Evolutionary conservation across 2,329 filamentous ascomycete species (phyloP), one percentile per base, ranked within the genome.

Genomic region (Ophiostoma montium): DNA sequence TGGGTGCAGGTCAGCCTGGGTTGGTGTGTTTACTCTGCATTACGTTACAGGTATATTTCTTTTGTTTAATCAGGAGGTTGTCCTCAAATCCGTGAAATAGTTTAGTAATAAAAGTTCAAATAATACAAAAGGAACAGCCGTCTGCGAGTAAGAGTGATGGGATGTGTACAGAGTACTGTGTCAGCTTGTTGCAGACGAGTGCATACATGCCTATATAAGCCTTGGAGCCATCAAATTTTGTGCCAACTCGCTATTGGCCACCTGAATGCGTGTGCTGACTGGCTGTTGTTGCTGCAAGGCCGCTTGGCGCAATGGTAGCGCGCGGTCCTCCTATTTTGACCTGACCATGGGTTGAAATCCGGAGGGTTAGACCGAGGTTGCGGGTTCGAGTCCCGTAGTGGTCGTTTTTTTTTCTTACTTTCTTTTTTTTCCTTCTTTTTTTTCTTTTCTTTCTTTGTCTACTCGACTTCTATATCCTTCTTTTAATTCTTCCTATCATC

Each of bases 241-340:
- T 19, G 53, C 50, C 35, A 52, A 45, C 19, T 52, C 51, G 54
- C 51, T 51, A 55, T 55, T 56, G 53, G 52, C 50, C 52, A 50
- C 47, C 36, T 42, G 39, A n/a, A 30, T 19, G 44, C 45, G 41
- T 31, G 45, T 48, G 48, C 10, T 33, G n/a, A 41, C 31, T 23
- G 13, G 38, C 23, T 31, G 21, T 30, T 42, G 21, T 42, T 42
- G 23, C 39, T 16, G 12, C n/a, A 44, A 53, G 55, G 55, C 54
- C 55, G 52, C 54, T 57, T 57, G 55, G 55, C 55, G 55, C 55
- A 57, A 57, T 57, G 55, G 55, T 57, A 57, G 55, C 55, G 55
- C 55, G 55, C 55, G 54, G 55, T 57, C 55, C 55, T 57, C 55
- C 55, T 57, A 57, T 57, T 57, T 56, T 52, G 50, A 49, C 49